A percentile compares a stretch with the other conserved stretches of the same genome.
These are phyloP conservation scores for Suillus clintonianus DNA, from an alignment of 768 basidiomycete species.

Conservation along the genomic window DNA sequence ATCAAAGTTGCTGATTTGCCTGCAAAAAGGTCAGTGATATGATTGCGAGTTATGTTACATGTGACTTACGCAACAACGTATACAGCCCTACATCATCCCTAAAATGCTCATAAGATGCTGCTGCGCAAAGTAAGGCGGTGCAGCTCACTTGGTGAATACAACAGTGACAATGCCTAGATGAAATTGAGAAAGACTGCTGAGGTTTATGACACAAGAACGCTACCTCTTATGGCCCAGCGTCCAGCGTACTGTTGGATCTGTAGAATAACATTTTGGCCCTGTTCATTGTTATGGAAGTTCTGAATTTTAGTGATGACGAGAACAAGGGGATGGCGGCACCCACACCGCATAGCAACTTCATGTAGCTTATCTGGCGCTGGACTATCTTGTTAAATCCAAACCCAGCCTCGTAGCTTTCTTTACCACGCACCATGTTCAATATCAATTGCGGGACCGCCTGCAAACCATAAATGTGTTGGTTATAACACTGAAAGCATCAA, in stretches of 20 bases:
- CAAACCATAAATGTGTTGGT: constrained; percentile 9
- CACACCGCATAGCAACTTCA: constrained; percentile 76
- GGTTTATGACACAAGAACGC: constrained; percentile 4
- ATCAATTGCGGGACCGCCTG: constrained; percentile 61
- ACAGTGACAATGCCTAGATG: constrained; percentile 68
- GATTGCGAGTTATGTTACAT: constrained; percentile 9
- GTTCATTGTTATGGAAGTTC: constrained; percentile 74
- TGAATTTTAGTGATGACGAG: constrained; percentile 82
- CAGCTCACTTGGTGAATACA: constrained; percentile 71
- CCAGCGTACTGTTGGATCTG: constrained; percentile 88
- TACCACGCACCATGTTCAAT: neutral
- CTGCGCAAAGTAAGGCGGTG: constrained; percentile 9
- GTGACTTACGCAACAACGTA: constrained; percentile 57
- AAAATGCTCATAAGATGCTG: constrained; percentile 18
- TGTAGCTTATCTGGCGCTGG: constrained; percentile 79
- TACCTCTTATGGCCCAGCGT: constrained; percentile 80
- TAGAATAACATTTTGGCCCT: constrained; percentile 75
- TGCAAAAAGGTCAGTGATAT: constrained; percentile 32
- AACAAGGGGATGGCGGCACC: constrained; percentile 68
- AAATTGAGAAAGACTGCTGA: constrained; percentile 2
- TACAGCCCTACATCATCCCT: constrained; percentile 90
- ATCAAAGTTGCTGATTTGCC: constrained; percentile 74
- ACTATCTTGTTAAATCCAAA: neutral
- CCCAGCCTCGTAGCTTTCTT: neutral
- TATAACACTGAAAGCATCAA: constrained; percentile 12